A percentile compares a stretch with the other conserved stretches of the same genome.
Evolutionary conservation across 805 yeast genomes (phyloP).

Genomic region (Nematodospora valgi): DNA sequence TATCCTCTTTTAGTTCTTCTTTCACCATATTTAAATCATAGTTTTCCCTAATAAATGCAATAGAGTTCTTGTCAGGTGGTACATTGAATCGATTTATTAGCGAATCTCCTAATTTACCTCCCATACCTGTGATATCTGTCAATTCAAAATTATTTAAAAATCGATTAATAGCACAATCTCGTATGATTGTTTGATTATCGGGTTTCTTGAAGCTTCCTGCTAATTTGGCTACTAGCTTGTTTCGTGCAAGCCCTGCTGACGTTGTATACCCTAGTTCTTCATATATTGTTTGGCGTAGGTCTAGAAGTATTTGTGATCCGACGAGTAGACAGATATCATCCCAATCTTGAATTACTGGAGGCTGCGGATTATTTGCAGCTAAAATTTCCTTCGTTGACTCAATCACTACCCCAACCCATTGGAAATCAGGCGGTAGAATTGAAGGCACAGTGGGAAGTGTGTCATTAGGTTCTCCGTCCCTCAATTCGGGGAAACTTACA

Average conservation of each 20-base stretch:
- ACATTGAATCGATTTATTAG: constrained; percentile 48
- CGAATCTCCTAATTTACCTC: constrained; percentile 79
- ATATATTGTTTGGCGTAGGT: constrained; percentile 52
- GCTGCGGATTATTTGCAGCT: background rate
- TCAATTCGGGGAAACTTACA: constrained; percentile 46
- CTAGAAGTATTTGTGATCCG: constrained; percentile 58
- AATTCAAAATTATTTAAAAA: constrained; percentile 64
- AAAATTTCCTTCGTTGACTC: constrained; percentile 14
- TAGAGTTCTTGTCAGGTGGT: constrained; percentile 45
- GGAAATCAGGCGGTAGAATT: constrained; percentile 25
- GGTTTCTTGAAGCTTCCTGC: constrained; percentile 88
- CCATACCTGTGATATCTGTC: constrained; percentile 83
- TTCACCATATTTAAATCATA: constrained; percentile 29
- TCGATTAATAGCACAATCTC: constrained; percentile 40
- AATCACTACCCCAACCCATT: constrained; percentile 28
- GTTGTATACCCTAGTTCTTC: constrained; percentile 73
- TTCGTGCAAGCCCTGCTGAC: constrained; percentile 81
- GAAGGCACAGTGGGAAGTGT: constrained; percentile 46
- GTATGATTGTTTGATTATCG: constrained; percentile 74
- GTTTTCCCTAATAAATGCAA: constrained; percentile 47
- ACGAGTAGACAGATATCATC: constrained; percentile 70
- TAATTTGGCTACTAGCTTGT: constrained; percentile 76
- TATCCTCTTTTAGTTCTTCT: constrained; percentile 18
- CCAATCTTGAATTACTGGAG: constrained; percentile 46
- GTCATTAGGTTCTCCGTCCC: constrained; percentile 12